Conservation (phyloP, 139 green algal genomes). For the Volvox africanus region DNA sequence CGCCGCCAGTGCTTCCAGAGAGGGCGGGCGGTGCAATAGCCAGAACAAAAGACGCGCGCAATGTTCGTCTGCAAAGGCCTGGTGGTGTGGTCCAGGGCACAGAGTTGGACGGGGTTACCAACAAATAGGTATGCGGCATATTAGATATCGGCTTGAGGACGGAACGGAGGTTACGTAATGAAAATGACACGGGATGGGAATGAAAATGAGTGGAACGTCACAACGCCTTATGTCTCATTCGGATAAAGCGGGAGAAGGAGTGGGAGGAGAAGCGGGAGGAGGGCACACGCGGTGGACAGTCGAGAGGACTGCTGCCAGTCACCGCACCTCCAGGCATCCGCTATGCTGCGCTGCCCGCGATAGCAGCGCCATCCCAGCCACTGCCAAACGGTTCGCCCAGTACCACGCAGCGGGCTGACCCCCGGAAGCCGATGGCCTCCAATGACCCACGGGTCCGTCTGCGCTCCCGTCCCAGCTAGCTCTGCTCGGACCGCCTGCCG, state of each 20-base stretch:
- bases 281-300: too few relatives aligned
- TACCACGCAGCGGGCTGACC: background rate
- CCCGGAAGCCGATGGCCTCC: background rate
- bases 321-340: slow-evolving; percentile 70
- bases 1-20: slow-evolving; percentile 49
- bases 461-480: background rate
- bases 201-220: too few relatives aligned
- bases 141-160: too few relatives aligned
- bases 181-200: too few relatives aligned
- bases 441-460: background rate
- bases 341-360: slow-evolving; percentile 68
- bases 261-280: too few relatives aligned
- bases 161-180: too few relatives aligned
- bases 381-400: slow-evolving; percentile 5
- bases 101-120: too few relatives aligned
- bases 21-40: slow-evolving; percentile 73
- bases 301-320: background rate
- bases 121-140: too few relatives aligned
- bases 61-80: slow-evolving; percentile 70
- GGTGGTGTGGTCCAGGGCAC: too few relatives aligned
- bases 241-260: too few relatives aligned
- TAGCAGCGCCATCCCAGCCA: slow-evolving; percentile 63
- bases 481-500: background rate
- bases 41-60: slow-evolving; percentile 68
- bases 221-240: too few relatives aligned